Evolutionary conservation across 345 rosid species (phyloP), one percentile per base, ranked within the genome.

Genomic region (Salix koriyanagi): DNA sequence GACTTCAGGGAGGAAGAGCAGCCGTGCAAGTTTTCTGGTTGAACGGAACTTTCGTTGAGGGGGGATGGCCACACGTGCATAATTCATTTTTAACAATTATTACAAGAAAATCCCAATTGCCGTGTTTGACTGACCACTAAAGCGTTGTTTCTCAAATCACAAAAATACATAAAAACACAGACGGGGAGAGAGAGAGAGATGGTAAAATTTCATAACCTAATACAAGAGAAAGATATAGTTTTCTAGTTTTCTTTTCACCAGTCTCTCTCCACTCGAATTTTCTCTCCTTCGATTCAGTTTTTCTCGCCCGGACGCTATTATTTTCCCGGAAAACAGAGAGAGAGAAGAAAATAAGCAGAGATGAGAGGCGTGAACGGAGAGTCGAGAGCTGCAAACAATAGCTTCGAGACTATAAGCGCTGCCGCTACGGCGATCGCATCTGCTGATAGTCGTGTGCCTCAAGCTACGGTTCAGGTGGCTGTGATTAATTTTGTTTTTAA

Each of bases 391-490:
- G 76, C 61, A 69, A 76, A 67, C 84, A 85, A 82, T 83, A 84
- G 88, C 69, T 72, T 90, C 54, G 92, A 90, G 41, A 93, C 96
- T 42, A 83, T 96, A 60, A 87, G 81, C 92, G 97, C 98, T 28
- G 98, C 98, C 75, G 98, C 97, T 80, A 81, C 91, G 19, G 97
- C 93, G 84, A 86, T 96, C 81, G 92, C 92, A n/a, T 88, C 91
- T 18, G 89, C 89, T 61, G 93, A 89, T 85, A 88, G 80, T 82
- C 97, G 94, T 84, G 75, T 77, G 82, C 86, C 83, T 65, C 97
- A 83, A 58, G 80, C 89, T 74, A 70, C 93, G 67, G 79, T 78
- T 83, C 93, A 83, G 91, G 93, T 88, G 21, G 70, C 65, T 21
- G 46, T 42, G 4, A 11, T 70, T 65, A 67, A 52, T 28, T 30